Evolutionary conservation across 495 filamentous ascomycete species (phyloP).

Genomic region (Lasiosphaeria hispida): DNA sequence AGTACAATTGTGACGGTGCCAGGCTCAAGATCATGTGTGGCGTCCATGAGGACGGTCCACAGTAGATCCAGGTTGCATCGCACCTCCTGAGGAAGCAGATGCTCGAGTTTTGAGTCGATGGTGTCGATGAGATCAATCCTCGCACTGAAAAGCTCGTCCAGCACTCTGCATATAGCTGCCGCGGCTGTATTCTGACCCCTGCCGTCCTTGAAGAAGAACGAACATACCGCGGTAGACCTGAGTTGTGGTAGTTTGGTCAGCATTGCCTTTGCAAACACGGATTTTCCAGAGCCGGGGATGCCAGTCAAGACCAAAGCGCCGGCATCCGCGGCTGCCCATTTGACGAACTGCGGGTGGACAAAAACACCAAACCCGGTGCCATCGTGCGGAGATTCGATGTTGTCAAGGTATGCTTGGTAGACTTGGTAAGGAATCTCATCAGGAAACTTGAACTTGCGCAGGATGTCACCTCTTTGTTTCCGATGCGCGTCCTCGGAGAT

Average conservation of each 20-base stretch:
- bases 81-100: conserved; percentile 19
- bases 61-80: conserved; percentile 22
- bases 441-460: conserved; percentile 26
- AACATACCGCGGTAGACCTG: conserved; percentile 11
- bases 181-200: conserved; percentile 19
- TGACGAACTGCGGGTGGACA: conserved; percentile 14
- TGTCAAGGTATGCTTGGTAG: conserved; percentile 25
- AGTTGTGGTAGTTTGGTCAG: conserved; percentile 15
- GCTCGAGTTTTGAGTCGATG: conserved; percentile 11
- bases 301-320: conserved; percentile 18
- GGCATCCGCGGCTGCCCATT: conserved; percentile 11
- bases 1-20: conserved; percentile 18
- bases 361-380: conserved; percentile 18
- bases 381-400: conserved; percentile 16
- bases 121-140: conserved; percentile 13
- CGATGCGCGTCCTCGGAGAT: conserved; percentile 21
- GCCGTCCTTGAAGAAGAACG: conserved; percentile 26
- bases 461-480: conserved; percentile 18
- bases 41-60: conserved; percentile 13
- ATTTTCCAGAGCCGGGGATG: conserved; percentile 23
- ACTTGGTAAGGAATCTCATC: conserved; percentile 23
- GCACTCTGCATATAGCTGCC: conserved; percentile 18
- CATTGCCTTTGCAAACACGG: conserved; percentile 20
- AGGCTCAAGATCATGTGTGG: conserved; percentile 12
- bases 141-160: conserved; percentile 19